Percentiles rank a stretch among this genome's conserved stretches.
phyloP scores from a whole-genome alignment of 1,284 basidiomycete genomes.

The Singerocomus rubriflavus region DNA sequence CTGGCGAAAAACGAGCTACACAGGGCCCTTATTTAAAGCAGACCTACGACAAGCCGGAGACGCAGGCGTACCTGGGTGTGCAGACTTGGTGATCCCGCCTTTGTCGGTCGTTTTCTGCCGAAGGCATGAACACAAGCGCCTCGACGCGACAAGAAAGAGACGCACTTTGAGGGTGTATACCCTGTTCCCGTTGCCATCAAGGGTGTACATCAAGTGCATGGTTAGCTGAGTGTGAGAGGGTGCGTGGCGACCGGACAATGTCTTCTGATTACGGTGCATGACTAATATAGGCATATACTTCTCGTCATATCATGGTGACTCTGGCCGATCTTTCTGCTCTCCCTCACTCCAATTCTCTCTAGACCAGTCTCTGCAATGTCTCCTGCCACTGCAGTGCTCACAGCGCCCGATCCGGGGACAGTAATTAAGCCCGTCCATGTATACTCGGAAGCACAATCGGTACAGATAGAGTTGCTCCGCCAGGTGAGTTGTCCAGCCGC shows the following conservation, averaged over 20 bases:
- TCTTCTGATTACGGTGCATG: background rate
- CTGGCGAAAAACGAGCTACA: constrained; percentile 90
- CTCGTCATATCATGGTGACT: constrained; percentile 1
- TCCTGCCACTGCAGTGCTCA: constrained; percentile 45
- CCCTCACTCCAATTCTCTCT: background rate
- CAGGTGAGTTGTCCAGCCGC: constrained; percentile 44
- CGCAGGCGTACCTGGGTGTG: constrained; percentile 75
- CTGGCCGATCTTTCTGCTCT: background rate
- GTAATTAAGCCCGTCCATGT: constrained; percentile 52
- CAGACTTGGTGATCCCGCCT: constrained; percentile 87
- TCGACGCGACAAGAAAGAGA: background rate
- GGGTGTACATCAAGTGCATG: constrained; percentile 95
- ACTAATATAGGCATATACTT: background rate
- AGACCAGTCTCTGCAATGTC: constrained; percentile 14
- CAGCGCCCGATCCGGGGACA: constrained; percentile 42
- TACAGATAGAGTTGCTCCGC: constrained; percentile 56
- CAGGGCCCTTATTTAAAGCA: constrained; percentile 7
- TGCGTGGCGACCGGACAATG: no score
- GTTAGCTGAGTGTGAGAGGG: constrained; percentile 14
- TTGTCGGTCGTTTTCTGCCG: constrained; percentile 76
- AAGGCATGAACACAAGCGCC: constrained; percentile 7
- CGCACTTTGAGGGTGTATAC: constrained; percentile 87
- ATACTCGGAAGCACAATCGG: constrained; percentile 63
- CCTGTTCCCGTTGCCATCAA: constrained; percentile 77
- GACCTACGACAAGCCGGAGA: background rate